Evolutionary conservation across 768 basidiomycete genomes (phyloP).

Genomic region (Fomitopsis serialis): DNA sequence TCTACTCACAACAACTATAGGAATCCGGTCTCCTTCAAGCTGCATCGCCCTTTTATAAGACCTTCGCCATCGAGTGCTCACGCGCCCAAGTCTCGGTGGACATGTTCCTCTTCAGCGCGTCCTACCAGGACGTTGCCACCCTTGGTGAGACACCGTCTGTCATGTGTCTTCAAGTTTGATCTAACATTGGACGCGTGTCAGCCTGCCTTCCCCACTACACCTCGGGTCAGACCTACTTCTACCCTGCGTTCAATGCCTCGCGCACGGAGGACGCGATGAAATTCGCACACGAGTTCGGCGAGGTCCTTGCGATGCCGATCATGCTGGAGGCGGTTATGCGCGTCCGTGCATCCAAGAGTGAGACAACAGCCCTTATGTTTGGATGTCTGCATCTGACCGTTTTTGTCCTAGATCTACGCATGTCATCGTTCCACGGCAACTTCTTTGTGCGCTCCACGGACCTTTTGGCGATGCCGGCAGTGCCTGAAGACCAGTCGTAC

Average conservation of each 20-base stretch:
- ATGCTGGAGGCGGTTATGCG: constrained; percentile 98
- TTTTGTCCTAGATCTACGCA: constrained; percentile 60
- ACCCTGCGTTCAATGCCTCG: constrained; percentile 95
- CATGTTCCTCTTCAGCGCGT: constrained; percentile 96
- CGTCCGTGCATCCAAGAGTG: constrained; percentile 93
- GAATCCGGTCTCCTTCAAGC: constrained; percentile 91
- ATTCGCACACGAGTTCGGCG: constrained; percentile 96
- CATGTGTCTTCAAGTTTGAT: neutral
- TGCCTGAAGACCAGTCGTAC: constrained; percentile 95
- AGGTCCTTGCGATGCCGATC: constrained; percentile 88
- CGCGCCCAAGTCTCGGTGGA: constrained; percentile 96
- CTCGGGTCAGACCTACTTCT: constrained; percentile 96
- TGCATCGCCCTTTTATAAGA: constrained; percentile 96
- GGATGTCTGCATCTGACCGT: neutral
- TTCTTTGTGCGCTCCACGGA: constrained; percentile 98
- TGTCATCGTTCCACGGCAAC: constrained; percentile 98
- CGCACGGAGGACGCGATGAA: constrained; percentile 95
- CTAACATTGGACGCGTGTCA: constrained; percentile 22
- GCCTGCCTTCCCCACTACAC: constrained; percentile 95
- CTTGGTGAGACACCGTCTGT: constrained; percentile 56
- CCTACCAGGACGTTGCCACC: constrained; percentile 93
- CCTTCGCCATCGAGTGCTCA: constrained; percentile 97
- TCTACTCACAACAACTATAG: constrained; percentile 29
- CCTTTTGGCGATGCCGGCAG: constrained; percentile 90
- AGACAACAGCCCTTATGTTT: neutral